A percentile compares a stretch with the other conserved stretches of the same genome.
These are phyloP conservation scores for Xylariaceae sp. DNA, from an alignment of 2,329 filamentous ascomycete genomes.

Conservation along the genomic window DNA sequence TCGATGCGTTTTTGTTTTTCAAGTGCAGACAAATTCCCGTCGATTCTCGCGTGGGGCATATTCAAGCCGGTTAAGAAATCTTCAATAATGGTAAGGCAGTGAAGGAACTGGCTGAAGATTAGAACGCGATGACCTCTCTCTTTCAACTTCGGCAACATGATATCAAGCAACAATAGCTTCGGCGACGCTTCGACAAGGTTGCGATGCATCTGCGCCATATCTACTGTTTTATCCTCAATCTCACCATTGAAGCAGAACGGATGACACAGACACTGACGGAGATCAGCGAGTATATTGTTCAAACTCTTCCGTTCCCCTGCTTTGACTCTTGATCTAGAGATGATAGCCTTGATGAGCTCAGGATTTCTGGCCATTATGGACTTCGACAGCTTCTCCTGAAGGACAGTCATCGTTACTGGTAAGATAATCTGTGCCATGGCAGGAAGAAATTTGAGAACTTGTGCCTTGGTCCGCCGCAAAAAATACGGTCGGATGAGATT, in stretches of 20 bases:
- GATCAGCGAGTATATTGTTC: slow-evolving; percentile 94
- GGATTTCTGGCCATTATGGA: slow-evolving; percentile 92
- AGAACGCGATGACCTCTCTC: slow-evolving; percentile 88
- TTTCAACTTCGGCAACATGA: slow-evolving; percentile 86
- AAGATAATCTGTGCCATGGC: slow-evolving; percentile 95
- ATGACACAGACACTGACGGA: slow-evolving; percentile 93
- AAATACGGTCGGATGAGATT: slow-evolving; percentile 78
- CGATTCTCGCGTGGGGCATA: slow-evolving; percentile 77
- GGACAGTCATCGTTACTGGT: slow-evolving; percentile 90
- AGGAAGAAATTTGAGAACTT: slow-evolving; percentile 89
- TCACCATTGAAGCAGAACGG: slow-evolving; percentile 91
- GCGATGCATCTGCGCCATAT: slow-evolving; percentile 67
- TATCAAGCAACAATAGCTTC: slow-evolving; percentile 82
- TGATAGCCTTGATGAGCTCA: slow-evolving; percentile 85
- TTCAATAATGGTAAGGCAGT: slow-evolving; percentile 86
- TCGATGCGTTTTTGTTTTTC: slow-evolving; percentile 96
- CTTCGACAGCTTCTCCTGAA: slow-evolving; percentile 94
- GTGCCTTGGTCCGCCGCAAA: slow-evolving; percentile 80
- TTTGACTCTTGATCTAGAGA: slow-evolving; percentile 71
- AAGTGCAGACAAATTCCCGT: slow-evolving; percentile 79
- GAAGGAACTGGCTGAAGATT: slow-evolving; percentile 94
- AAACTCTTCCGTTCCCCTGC: slow-evolving; percentile 77
- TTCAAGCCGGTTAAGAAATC: slow-evolving; percentile 84
- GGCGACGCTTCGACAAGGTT: slow-evolving; percentile 91
- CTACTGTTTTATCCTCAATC: slow-evolving; percentile 80